Percentiles rank a stretch among this genome's conserved stretches.
Evolutionary conservation across 371 early-diverging fungal genomes (phyloP).

Genomic region (Zopfochytrium polystomum): DNA sequence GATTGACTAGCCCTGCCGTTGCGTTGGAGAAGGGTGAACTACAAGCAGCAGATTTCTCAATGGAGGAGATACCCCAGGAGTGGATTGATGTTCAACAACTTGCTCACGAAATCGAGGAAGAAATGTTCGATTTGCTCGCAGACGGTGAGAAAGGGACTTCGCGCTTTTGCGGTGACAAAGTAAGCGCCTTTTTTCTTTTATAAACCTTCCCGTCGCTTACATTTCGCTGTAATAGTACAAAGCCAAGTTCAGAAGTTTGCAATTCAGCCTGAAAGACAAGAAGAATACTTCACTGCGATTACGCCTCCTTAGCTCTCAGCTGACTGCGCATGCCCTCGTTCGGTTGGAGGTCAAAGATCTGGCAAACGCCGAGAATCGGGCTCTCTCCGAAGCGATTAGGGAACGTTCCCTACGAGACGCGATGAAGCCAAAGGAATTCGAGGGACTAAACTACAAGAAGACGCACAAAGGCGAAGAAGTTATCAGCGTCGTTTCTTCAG

Average conservation of each 20-base stretch:
- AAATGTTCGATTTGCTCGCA: slow-evolving; percentile 29
- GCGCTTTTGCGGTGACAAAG: slow-evolving; percentile 27
- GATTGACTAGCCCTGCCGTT: neutral
- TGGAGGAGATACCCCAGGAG: slow-evolving; percentile 10
- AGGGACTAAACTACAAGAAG: slow-evolving; percentile 50
- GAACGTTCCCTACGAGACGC: slow-evolving; percentile 62
- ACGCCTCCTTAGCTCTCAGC: slow-evolving; percentile 63
- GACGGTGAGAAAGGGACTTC: slow-evolving; percentile 15
- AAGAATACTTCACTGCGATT: slow-evolving; percentile 64
- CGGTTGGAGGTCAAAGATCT: slow-evolving; percentile 72
- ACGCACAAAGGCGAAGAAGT: slow-evolving; percentile 73
- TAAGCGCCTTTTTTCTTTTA: slow-evolving; percentile 1
- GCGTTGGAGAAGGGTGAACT: slow-evolving; percentile 16
- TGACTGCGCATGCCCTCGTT: slow-evolving; percentile 60
- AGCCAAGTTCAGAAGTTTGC: slow-evolving; percentile 66
- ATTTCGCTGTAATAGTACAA: slow-evolving; percentile 63
- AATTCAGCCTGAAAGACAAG: slow-evolving; percentile 74
- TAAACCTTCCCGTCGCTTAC: neutral
- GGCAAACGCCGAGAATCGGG: slow-evolving; percentile 69
- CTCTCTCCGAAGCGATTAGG: slow-evolving; percentile 59
- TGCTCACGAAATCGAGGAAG: slow-evolving; percentile 32
- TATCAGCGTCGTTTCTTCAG: slow-evolving; percentile 6
- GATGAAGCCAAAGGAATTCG: slow-evolving; percentile 53
- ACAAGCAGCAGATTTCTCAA: neutral
- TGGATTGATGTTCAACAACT: slow-evolving; percentile 26